Base-by-base conservation (phyloP, 2,329 filamentous ascomycete genomes). In the Cladosporium sp. region DNA sequence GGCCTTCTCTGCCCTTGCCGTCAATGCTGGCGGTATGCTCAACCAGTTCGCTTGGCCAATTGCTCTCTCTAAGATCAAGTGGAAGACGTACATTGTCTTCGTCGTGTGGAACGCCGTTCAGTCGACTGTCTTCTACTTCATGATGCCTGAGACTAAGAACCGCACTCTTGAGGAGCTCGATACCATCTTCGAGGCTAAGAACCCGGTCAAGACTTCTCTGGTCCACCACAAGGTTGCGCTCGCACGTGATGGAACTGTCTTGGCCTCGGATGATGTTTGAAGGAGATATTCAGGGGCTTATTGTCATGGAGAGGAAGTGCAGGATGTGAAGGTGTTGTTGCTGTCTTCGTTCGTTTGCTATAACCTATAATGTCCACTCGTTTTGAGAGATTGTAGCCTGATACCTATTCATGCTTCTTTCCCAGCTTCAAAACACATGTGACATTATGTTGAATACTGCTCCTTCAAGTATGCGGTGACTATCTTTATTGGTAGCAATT, bases 161-260 rank as follows among this genome's bases (percentile, higher is more conserved):
- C 68, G 72, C 60, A 78, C 74, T 10, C 69, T 79, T 20, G 77
- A 79, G 62, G 77, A 79, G 64, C 65, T 79, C 12, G 71, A 73
- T 19, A 68, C 70, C 22, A 75, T 79, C 54, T 78, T 79, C 61
- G 68, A 69, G 40, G 68, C 69, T 0, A 65, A 62, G 47, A 71
- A 73, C 25, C 75, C 75, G 0, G 74, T 77, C 17, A 73, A 74
- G 62, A 66, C 70, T 6, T 66, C 63, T 24, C 50, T 69, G 10
- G 45, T 56, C 17, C 57, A 60, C 22, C 57, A 63, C 42, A 66
- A 68, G 61, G 58, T 69, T 15, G 65, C 65, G 10, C 56, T 66
- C 22, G 62, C 61, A 37, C 56, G 60, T 19, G 64, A 61, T 56
- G 61, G 63, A 2, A 65, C 62, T 15, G 58, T 65, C 10, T 34